Evolutionary conservation across 2,329 filamentous ascomycete species (phyloP).

Genomic region (Pestalotiopsis sp.): DNA sequence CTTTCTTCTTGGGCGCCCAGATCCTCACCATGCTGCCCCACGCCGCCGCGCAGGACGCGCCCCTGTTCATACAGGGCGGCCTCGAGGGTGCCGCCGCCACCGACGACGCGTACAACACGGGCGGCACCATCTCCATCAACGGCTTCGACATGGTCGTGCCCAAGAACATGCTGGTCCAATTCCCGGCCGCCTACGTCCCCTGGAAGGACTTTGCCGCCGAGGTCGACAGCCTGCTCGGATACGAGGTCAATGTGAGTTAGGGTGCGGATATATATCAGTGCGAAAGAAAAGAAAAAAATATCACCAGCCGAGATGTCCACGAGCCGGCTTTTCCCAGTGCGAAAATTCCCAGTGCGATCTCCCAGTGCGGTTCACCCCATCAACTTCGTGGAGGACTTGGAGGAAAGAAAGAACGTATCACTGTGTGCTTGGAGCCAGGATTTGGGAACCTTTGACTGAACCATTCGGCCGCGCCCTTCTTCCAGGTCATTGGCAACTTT

Average conservation of each 20-base stretch:
- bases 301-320: not conserved
- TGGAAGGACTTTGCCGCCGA: slow-evolving; percentile 30
- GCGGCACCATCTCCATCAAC: slow-evolving; percentile 19
- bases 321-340: not conserved
- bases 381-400: not conserved
- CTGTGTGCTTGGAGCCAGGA: slow-evolving; percentile 14
- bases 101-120: slow-evolving; percentile 37
- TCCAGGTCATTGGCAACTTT: slow-evolving; percentile 39
- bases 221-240: slow-evolving; percentile 34
- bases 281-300: not conserved
- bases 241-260: slow-evolving; percentile 35
- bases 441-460: slow-evolving; percentile 31
- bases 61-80: slow-evolving; percentile 35
- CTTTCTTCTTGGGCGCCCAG: slow-evolving; percentile 22
- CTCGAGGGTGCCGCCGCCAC: slow-evolving; percentile 34
- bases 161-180: slow-evolving; percentile 23
- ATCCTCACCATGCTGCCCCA: slow-evolving; percentile 18
- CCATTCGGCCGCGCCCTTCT: slow-evolving; percentile 28
- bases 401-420: not conserved
- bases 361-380: not conserved
- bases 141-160: slow-evolving; percentile 20
- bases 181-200: slow-evolving; percentile 21
- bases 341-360: slow-evolving; percentile 1
- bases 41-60: slow-evolving; percentile 24
- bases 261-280: slow-evolving; percentile 11